phyloP scores from a whole-genome alignment of 768 basidiomycete genomes.

The Psilocybe tampanensis region DNA sequence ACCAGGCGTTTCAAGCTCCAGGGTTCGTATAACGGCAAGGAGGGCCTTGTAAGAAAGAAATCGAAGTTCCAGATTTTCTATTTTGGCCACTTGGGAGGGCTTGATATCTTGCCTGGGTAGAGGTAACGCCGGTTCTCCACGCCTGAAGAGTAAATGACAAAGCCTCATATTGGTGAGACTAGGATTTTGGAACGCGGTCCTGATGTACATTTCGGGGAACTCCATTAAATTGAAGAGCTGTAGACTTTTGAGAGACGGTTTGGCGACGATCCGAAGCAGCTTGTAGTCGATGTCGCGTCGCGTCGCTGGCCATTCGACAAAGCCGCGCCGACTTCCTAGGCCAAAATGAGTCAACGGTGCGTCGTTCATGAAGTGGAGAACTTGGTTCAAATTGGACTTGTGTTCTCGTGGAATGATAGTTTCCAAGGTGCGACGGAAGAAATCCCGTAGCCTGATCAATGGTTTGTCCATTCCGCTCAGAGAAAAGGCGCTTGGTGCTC shows the following conservation, averaged over 20 bases:
- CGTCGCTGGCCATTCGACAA: background rate
- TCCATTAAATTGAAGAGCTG: background rate
- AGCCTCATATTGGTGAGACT: background rate
- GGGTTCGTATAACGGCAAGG: background rate
- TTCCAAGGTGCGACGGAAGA: background rate
- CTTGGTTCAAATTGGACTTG: background rate
- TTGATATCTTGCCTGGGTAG: background rate
- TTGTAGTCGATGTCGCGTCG: background rate
- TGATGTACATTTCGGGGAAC: background rate
- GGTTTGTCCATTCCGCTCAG: background rate
- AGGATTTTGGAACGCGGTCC: background rate
- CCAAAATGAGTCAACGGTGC: background rate
- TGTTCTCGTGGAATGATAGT: background rate
- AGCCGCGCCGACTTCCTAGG: background rate
- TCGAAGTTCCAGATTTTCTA: background rate
- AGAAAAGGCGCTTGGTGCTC: background rate
- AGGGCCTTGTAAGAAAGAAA: background rate
- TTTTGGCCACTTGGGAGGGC: background rate
- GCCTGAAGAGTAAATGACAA: background rate
- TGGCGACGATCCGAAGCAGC: background rate
- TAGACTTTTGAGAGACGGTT: background rate
- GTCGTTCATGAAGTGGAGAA: background rate
- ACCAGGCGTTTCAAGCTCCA: background rate
- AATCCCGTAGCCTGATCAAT: background rate
- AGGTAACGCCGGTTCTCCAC: background rate